These are phyloP conservation scores for Ophiostoma australiae DNA, from an alignment of 2,329 filamentous ascomycete genomes.

Conservation along the genomic window DNA sequence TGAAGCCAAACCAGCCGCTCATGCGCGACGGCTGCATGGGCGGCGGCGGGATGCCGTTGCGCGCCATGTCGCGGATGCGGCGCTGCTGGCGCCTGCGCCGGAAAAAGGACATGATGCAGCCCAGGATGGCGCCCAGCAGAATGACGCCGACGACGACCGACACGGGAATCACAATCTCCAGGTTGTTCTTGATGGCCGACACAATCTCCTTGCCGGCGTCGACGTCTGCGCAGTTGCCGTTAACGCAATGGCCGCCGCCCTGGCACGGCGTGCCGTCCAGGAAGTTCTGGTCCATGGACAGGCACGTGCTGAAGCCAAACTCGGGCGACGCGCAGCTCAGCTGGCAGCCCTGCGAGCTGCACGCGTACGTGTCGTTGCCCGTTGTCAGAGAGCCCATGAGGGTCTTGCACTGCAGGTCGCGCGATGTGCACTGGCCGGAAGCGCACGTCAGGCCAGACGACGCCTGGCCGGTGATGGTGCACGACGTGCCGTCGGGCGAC, in stretches of 20 bases:
- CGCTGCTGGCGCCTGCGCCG: constrained; percentile 23
- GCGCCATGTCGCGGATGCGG: constrained; percentile 16
- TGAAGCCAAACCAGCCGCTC: constrained; percentile 17
- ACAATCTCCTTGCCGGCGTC: constrained; percentile 65
- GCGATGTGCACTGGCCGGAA: constrained; percentile 89
- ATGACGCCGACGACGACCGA: constrained; percentile 66
- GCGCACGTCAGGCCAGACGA: constrained; percentile 64
- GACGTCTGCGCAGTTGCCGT: constrained; percentile 70
- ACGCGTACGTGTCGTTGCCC: constrained; percentile 74
- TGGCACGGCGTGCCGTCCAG: constrained; percentile 84
- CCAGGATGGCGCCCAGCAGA: constrained; percentile 61
- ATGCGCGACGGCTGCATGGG: neutral
- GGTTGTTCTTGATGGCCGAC: constrained; percentile 72
- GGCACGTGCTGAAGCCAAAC: constrained; percentile 62
- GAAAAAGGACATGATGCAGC: constrained; percentile 56
- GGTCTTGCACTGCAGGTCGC: constrained; percentile 81
- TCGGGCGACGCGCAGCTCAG: constrained; percentile 70
- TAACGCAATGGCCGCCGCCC: constrained; percentile 71
- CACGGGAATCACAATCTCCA: constrained; percentile 76
- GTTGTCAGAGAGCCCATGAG: constrained; percentile 71
- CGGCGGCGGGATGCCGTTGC: constrained; percentile 22
- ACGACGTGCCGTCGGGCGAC: constrained; percentile 63
- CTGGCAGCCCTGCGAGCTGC: constrained; percentile 65
- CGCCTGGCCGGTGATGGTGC: constrained; percentile 58
- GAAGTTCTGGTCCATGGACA: constrained; percentile 81